Evolutionary conservation across 257 asterid genomes (phyloP).

Genomic region (Lycium barbarum): DNA sequence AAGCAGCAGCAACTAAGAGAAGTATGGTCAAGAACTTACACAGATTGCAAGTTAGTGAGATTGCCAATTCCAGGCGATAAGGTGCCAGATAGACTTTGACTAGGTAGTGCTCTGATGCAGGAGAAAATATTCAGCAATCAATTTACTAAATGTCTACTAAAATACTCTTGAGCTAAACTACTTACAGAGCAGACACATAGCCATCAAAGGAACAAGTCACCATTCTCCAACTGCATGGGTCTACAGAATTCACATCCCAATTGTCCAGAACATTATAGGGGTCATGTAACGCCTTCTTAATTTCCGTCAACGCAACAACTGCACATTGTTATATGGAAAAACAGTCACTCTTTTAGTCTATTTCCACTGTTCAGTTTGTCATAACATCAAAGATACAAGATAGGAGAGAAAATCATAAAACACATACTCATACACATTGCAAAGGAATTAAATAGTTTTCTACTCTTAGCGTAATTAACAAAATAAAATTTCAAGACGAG

Average conservation of each 20-base stretch:
- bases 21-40: conserved; percentile 59
- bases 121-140: conserved; percentile 30
- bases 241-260: conserved; percentile 97
- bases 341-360: not conserved
- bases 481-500: not conserved
- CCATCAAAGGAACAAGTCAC: conserved; percentile 83
- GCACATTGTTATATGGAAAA: conserved; percentile 35
- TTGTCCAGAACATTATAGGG: conserved; percentile 85
- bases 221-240: conserved; percentile 99
- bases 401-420: not conserved
- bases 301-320: conserved; percentile 93
- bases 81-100: conserved; percentile 80
- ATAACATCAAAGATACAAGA: not conserved
- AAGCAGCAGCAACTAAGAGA: not conserved
- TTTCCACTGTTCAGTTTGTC: not conserved
- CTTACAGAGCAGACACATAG: conserved; percentile 91
- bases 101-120: conserved; percentile 74
- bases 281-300: conserved; percentile 70
- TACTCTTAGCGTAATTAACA: not conserved
- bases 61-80: conserved; percentile 86
- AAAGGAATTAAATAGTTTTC: conserved; percentile 2
- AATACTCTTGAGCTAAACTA: not conserved
- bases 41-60: conserved; percentile 78
- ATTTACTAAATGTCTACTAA: not conserved
- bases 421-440: not conserved